phyloP scores from a whole-genome alignment of 495 filamentous ascomycete species.

The Annulohypoxylon stygium region DNA sequence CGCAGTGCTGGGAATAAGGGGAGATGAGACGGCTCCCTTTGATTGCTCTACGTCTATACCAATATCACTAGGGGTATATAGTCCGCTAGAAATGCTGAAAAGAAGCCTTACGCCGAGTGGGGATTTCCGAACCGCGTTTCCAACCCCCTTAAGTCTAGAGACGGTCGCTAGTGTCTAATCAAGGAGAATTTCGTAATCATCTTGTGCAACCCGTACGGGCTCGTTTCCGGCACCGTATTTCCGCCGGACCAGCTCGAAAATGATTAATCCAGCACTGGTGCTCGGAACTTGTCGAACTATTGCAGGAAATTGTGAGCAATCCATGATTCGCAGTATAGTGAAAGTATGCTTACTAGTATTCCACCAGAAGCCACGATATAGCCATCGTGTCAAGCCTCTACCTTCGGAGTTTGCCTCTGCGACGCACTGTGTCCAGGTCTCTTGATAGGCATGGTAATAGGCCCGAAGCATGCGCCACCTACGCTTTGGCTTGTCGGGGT shows the following conservation, averaged over 20 bases:
- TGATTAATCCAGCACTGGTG: constrained; percentile 88
- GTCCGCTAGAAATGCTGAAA: constrained; percentile 10
- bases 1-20: constrained; percentile 56
- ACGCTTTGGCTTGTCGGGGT: constrained; percentile 47
- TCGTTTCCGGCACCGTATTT: constrained; percentile 79
- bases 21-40: constrained; percentile 26
- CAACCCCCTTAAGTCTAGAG: constrained; percentile 1
- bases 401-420: constrained; percentile 72
- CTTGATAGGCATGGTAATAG: constrained; percentile 81
- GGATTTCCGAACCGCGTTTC: constrained; percentile 21
- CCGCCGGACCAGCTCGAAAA: constrained; percentile 87
- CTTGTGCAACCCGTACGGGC: constrained; percentile 67
- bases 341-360: constrained; percentile 62
- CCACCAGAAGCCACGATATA: constrained; percentile 81
- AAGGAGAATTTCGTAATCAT: constrained; percentile 82
- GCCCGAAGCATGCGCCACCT: constrained; percentile 68
- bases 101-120: constrained; percentile 18
- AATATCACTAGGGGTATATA: constrained; percentile 2
- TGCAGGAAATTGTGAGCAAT: constrained; percentile 7
- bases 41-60: constrained; percentile 25
- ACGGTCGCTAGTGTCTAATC: constrained; percentile 45
- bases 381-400: constrained; percentile 73
- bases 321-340: not conserved
- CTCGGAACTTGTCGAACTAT: constrained; percentile 82
- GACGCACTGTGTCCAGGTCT: constrained; percentile 78